Conservation (phyloP, 768 basidiomycete species). For the Mycena chlorophos region DNA sequence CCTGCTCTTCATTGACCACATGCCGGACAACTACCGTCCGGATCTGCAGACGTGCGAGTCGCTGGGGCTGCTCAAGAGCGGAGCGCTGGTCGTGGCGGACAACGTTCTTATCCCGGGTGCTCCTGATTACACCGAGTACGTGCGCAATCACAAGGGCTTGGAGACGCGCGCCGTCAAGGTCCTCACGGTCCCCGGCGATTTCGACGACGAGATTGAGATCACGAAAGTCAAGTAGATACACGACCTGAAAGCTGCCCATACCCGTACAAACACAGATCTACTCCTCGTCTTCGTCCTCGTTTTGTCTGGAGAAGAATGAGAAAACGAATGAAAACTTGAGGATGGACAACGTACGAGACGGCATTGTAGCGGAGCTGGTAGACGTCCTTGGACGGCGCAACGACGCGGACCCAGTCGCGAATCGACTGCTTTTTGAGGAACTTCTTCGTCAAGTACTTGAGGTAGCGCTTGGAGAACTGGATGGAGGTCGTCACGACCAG, state of each 20-base stretch:
- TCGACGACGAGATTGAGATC: constrained; percentile 1
- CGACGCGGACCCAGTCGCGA: constrained; percentile 97
- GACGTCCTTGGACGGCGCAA: constrained; percentile 88
- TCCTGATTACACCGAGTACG: background rate
- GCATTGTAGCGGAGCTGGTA: constrained; percentile 95
- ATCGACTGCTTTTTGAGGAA: constrained; percentile 97
- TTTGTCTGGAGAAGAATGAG: constrained; percentile 33
- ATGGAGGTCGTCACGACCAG: constrained; percentile 84
- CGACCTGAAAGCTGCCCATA: no score
- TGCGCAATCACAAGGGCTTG: background rate
- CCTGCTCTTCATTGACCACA: background rate
- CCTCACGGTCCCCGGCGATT: background rate
- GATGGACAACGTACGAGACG: constrained; percentile 55
- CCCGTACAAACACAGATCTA: constrained; percentile 34
- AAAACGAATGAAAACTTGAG: background rate
- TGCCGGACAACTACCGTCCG: background rate
- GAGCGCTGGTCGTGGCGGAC: background rate
- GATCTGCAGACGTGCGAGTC: background rate
- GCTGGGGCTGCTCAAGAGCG: background rate
- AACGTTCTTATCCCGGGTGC: background rate
- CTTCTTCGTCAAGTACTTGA: constrained; percentile 99
- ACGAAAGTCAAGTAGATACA: background rate
- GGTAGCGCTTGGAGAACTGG: constrained; percentile 94
- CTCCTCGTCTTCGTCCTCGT: constrained; percentile 59
- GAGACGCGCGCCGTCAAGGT: background rate